These are phyloP conservation scores for Hyaloscypha finlandica DNA, from an alignment of 495 filamentous ascomycete genomes.

Conservation along the genomic window DNA sequence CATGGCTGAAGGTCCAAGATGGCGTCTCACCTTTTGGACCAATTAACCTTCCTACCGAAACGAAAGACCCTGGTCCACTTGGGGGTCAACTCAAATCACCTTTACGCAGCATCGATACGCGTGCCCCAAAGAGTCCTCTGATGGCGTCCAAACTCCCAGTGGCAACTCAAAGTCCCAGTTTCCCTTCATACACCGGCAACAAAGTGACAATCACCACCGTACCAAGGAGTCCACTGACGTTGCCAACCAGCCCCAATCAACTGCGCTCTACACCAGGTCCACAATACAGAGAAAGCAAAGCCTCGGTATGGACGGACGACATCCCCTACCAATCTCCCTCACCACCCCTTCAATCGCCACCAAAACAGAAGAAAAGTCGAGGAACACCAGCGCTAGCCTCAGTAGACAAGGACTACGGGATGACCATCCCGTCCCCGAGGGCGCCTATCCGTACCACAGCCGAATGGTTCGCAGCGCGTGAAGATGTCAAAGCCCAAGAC, in stretches of 20 bases:
- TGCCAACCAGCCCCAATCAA: background rate
- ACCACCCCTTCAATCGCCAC: conserved; percentile 11
- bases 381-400: background rate
- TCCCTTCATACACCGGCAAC: background rate
- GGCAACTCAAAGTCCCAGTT: background rate
- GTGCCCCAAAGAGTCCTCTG: background rate
- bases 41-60: conserved; percentile 26
- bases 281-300: conserved; percentile 24
- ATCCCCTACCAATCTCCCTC: conserved; percentile 15
- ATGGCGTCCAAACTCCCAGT: background rate
- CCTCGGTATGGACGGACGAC: conserved; percentile 31
- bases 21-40: conserved; percentile 31
- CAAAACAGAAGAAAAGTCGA: background rate
- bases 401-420: background rate
- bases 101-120: conserved; percentile 1
- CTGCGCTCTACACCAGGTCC: background rate
- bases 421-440: conserved; percentile 21
- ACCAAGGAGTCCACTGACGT: background rate
- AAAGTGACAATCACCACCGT: background rate
- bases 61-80: conserved; percentile 13
- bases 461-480: conserved; percentile 27
- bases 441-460: conserved; percentile 23
- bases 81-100: conserved; percentile 31
- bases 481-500: background rate
- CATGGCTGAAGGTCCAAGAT: conserved; percentile 30